Base-by-base conservation (phyloP, 169 alveolate species). In the Amoebophrya sp. region DNA sequence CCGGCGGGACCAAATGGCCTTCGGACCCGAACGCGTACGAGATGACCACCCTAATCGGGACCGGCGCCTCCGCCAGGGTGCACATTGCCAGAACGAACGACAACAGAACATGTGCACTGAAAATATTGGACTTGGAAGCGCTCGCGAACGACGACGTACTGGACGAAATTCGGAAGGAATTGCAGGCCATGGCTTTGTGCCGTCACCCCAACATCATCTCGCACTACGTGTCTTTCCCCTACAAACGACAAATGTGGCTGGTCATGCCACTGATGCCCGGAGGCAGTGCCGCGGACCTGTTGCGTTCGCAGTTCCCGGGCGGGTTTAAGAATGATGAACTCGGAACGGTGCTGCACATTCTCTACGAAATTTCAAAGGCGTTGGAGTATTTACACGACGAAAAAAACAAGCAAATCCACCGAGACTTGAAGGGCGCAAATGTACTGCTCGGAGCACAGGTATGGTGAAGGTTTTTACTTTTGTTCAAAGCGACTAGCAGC, bases 351-450 rank as follows among this genome's bases (percentile, higher is more conserved):
- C 96, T 96, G 33, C 94, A 96, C 38, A 95, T 96, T 32, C 92
- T 96, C 77, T 93, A 92, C 41, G 95, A 95, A 77, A 95, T 95
- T n/a, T 83, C 95, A 39, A 90, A 93, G 77, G 98, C 97, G 18
- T 93, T 97, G 40, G 92, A 94, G 40, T 66, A 66, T 25, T 25
- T 66, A 18, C 96, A 95, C 92, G 93, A 96, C 54, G 97, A 95
- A 91, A 92, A 92, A 47, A 94, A 95, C 89, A 93, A 92, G 89
- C 94, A 95, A 77, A 95, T 97, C 29, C 98, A 97, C 92, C 95
- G 98, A 92, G 98, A 97, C 91, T 94, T 97, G 39, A 97, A 97
- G 94, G 96, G 97, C 23, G 98, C 97, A 12, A 97, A 97, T 92
- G 95, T 97, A 53, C 93, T 97, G 38, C 91, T 97, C 2, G 95